These are phyloP conservation scores for Malus domestica DNA, from an alignment of 306 rosid species.

Conservation along the genomic window ASM211411v1 NC_041791.1:16068001-16068500, in stretches of 20 bases:
- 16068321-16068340: constrained; percentile 53
- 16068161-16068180: not conserved
- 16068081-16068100: not conserved
- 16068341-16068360: constrained; percentile 71
- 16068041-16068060: not conserved
- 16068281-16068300: not conserved
- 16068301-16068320: not conserved
- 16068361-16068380: constrained; percentile 30
- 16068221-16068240: not conserved
- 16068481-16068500: constrained; percentile 85
- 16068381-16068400: constrained; percentile 91
- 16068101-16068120: not conserved
- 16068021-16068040: not conserved
- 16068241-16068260: not conserved
- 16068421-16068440: not conserved
- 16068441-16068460: not conserved
- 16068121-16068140: not conserved
- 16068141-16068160: not conserved
- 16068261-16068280: too few species aligned
- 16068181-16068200: not conserved
- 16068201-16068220: not conserved
- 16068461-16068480: not conserved
- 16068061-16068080: not conserved
- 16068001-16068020: not conserved
- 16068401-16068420: constrained; percentile 18